Conservation (phyloP, 2,329 filamentous ascomycete genomes). For the Talaromyces piceae region DNA sequence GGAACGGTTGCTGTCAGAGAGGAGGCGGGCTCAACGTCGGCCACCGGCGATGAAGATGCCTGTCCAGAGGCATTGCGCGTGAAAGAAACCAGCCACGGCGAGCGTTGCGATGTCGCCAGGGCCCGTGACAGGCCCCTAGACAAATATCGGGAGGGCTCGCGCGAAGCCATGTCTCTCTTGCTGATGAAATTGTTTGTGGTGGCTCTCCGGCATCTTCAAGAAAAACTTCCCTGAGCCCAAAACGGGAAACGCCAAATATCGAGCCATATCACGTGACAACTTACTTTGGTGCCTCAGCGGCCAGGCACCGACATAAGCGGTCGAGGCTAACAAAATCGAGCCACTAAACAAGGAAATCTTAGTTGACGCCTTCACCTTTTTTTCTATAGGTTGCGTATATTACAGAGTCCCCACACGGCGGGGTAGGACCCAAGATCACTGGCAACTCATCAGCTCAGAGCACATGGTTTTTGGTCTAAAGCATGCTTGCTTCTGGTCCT, state of each 20-base stretch:
- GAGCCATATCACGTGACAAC: not conserved
- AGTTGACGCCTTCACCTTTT: no score
- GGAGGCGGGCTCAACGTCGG: constrained; percentile 42
- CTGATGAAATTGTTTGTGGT: no score
- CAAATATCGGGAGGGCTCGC: constrained; percentile 33
- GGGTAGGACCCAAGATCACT: not conserved
- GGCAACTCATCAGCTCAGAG: not conserved
- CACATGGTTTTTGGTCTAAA: not conserved
- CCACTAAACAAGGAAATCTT: no score
- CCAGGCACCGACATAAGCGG: not conserved
- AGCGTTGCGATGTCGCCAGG: constrained; percentile 23
- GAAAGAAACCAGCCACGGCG: constrained; percentile 24
- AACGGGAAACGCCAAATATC: not conserved
- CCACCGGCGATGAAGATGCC: constrained; percentile 26
- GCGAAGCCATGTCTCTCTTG: constrained; percentile 30
- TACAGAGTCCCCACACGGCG: not conserved
- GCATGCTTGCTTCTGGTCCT: no score
- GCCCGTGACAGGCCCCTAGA: constrained; percentile 31
- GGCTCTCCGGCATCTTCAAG: no score
- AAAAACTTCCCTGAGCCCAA: constrained; percentile 4
- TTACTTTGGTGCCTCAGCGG: not conserved
- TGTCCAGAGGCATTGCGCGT: constrained; percentile 43
- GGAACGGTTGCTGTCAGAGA: constrained; percentile 35
- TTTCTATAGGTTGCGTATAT: no score
- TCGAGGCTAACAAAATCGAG: no score